phyloP scores from a whole-genome alignment of 331 rosid genomes.

The Pyracantha coccinea region DNA sequence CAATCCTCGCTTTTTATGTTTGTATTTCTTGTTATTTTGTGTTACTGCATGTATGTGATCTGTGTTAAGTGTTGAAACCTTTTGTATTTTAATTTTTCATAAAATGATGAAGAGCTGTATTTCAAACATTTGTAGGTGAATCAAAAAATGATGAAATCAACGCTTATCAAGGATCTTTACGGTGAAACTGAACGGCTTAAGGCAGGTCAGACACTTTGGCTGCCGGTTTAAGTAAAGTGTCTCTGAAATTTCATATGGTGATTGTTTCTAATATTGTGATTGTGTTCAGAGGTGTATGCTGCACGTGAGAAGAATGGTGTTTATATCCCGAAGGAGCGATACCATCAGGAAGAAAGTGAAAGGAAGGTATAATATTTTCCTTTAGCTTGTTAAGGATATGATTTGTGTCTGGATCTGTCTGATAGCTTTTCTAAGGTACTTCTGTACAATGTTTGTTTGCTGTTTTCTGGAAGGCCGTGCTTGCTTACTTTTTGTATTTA shows the following conservation, averaged over 20 bases:
- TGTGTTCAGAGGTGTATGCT: slow-evolving; percentile 69
- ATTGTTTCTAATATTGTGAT: slow-evolving; percentile 5
- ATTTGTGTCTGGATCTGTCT: not conserved
- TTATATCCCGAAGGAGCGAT: slow-evolving; percentile 83
- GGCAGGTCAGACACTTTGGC: slow-evolving; percentile 48
- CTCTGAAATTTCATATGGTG: not conserved
- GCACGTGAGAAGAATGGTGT: slow-evolving; percentile 88
- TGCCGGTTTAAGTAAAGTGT: not conserved
- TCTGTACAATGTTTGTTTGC: too few relatives aligned
- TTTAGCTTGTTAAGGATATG: not conserved
- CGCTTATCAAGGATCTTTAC: slow-evolving; percentile 83
- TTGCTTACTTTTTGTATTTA: not conserved
- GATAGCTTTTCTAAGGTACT: not conserved
- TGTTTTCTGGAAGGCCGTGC: not conserved
- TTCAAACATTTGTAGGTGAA: slow-evolving; percentile 39
- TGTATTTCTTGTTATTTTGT: not conserved
- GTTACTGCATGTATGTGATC: not conserved
- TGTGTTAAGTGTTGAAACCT: not conserved
- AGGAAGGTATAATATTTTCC: slow-evolving; percentile 44
- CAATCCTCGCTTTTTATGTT: not conserved
- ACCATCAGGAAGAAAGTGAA: slow-evolving; percentile 76
- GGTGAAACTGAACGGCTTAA: slow-evolving; percentile 95
- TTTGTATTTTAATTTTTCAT: not conserved
- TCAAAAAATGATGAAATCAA: slow-evolving; percentile 91
- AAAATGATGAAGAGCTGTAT: not conserved